A percentile compares a stretch with the other conserved stretches of the same genome.
phyloP scores from a whole-genome alignment of 2,329 filamentous ascomycete species.

The Cucurbitaria berberidis region DNA sequence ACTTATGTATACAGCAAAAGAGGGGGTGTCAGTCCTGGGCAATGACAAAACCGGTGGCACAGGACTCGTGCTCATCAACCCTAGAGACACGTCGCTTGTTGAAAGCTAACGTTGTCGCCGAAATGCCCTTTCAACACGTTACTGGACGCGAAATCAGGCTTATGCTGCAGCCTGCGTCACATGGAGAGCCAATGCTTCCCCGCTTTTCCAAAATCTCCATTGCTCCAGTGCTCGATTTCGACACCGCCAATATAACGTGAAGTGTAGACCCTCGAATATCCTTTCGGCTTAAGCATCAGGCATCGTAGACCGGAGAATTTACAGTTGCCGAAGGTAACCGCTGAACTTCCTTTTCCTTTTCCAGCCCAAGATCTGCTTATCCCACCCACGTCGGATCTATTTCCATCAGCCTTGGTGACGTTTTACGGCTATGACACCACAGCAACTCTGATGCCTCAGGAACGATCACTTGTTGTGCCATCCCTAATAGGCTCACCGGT shows the following conservation, averaged over 20 bases:
- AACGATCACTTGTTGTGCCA: not conserved
- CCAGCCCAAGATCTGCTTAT: not conserved
- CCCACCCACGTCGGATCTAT: not conserved
- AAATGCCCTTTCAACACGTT: not conserved
- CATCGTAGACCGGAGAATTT: not conserved
- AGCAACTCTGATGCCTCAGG: not conserved
- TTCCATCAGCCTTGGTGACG: not conserved
- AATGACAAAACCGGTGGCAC: not conserved
- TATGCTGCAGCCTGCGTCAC: slow-evolving; percentile 1
- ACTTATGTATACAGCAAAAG: not conserved
- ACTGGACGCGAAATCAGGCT: not conserved
- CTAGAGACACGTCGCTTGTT: slow-evolving; percentile 1
- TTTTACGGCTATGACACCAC: not conserved
- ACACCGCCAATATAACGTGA: not conserved
- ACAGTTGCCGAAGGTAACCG: not conserved
- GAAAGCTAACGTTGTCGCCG: not conserved
- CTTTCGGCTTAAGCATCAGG: not conserved
- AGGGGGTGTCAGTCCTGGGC: not conserved
- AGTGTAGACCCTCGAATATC: not conserved
- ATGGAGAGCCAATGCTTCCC: not conserved
- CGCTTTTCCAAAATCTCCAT: not conserved
- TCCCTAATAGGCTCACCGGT: not conserved
- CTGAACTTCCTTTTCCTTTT: not conserved
- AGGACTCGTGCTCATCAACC: slow-evolving; percentile 1
- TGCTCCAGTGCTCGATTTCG: not conserved